A percentile compares a stretch with the other conserved stretches of the same genome.
Conservation (phyloP, 1,139 yeast species). For the Yamadazyma diddensiae region DNA sequence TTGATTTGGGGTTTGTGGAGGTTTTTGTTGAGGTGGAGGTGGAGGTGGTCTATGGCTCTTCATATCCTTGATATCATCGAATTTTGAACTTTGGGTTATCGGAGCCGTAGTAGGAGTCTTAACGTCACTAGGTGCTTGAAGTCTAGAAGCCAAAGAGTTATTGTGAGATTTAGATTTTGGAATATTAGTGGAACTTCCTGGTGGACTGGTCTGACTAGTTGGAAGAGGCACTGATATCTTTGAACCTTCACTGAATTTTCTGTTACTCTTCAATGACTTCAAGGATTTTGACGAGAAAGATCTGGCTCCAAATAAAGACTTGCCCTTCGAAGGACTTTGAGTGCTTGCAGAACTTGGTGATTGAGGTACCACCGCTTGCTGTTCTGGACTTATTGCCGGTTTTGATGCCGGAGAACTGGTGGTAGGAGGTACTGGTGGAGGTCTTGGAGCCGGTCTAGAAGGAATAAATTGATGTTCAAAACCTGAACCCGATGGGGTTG, state of each 20-base stretch:
- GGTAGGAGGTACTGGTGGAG: slow-evolving; percentile 23
- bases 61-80: slow-evolving; percentile 24
- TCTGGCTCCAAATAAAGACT: slow-evolving; percentile 27
- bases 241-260: slow-evolving; percentile 22
- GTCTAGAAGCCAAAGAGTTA: slow-evolving; percentile 31
- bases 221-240: slow-evolving; percentile 15
- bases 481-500: slow-evolving; percentile 1
- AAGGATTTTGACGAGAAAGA: slow-evolving; percentile 42
- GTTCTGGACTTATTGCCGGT: slow-evolving; percentile 7
- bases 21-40: slow-evolving; percentile 27
- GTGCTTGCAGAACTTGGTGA: slow-evolving; percentile 8
- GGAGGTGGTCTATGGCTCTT: slow-evolving; percentile 35
- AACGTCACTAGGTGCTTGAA: slow-evolving; percentile 11
- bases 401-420: slow-evolving; percentile 2
- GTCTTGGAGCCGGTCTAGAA: slow-evolving; percentile 67
- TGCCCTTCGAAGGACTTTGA: slow-evolving; percentile 17
- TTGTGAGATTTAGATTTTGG: slow-evolving; percentile 48
- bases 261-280: slow-evolving; percentile 27
- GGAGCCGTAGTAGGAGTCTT: slow-evolving; percentile 42
- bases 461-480: slow-evolving; percentile 55
- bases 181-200: slow-evolving; percentile 17
- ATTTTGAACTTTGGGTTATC: slow-evolving; percentile 28
- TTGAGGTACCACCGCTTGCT: slow-evolving; percentile 8
- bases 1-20: slow-evolving; percentile 7
- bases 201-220: slow-evolving; percentile 4